Evolutionary conservation across 306 rosid species (phyloP).

Genomic region (Rosa chinensis): DNA sequence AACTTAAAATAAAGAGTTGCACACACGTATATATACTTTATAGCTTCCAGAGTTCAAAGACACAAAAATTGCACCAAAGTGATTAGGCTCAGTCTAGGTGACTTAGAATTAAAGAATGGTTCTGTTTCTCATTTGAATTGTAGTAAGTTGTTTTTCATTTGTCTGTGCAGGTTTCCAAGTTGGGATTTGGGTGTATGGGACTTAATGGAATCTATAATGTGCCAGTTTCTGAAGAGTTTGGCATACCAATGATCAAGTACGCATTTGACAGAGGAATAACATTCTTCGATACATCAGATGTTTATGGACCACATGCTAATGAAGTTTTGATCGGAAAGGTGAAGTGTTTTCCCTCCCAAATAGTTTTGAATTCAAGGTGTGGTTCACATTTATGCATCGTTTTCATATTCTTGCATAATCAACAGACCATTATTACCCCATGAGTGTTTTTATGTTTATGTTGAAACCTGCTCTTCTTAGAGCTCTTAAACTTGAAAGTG

Average conservation of each 20-base stretch:
- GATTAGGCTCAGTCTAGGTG: no score
- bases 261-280: conserved; percentile 35
- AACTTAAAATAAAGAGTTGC: no score
- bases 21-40: no score
- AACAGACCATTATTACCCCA: no score
- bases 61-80: no score
- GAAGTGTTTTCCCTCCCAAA: background rate
- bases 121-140: no score
- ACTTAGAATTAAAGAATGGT: no score
- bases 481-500: no score
- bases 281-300: conserved; percentile 40
- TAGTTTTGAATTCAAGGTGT: background rate
- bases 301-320: conserved; percentile 23
- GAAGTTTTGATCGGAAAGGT: conserved; percentile 36
- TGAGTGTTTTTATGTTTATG: no score
- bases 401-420: no score
- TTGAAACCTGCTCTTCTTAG: no score
- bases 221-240: conserved; percentile 34
- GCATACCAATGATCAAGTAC: conserved; percentile 24
- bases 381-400: background rate
- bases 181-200: conserved; percentile 43
- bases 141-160: background rate
- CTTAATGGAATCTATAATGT: conserved; percentile 29
- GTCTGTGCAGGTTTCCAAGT: conserved; percentile 28
- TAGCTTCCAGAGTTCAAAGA: no score